These are phyloP conservation scores for Nothophytophthora sp. DNA, from an alignment of 352 stramenopile genomes.

Conservation along the genomic window DNA sequence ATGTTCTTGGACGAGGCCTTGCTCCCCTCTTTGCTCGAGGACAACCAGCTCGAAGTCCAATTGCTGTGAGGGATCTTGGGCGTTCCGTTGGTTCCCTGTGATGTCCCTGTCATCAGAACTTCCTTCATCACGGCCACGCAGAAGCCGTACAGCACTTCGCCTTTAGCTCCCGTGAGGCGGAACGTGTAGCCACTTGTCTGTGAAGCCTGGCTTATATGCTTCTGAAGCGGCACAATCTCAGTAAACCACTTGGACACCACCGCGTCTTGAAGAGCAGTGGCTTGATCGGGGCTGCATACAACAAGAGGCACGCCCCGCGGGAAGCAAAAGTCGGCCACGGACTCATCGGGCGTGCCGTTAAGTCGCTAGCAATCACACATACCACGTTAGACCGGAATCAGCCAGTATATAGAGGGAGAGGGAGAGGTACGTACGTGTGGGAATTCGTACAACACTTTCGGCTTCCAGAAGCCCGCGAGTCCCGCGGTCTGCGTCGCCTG, in stretches of 20 bases:
- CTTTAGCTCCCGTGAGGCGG: constrained; percentile 81
- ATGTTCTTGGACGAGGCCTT: constrained; percentile 29
- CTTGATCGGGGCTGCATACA: constrained; percentile 59
- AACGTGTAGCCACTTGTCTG: constrained; percentile 80
- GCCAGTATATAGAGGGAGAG: constrained; percentile 5
- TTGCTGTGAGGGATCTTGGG: constrained; percentile 18
- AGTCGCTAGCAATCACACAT: constrained; percentile 17
- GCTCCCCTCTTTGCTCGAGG: constrained; percentile 11
- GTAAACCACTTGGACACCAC: constrained; percentile 75
- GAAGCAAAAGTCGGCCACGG: constrained; percentile 83
- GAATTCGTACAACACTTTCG: constrained; percentile 71
- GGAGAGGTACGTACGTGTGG: constrained; percentile 46
- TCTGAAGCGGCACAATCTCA: constrained; percentile 57
- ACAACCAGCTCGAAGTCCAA: constrained; percentile 14
- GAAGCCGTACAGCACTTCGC: constrained; percentile 80
- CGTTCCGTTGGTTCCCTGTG: background rate
- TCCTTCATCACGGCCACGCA: constrained; percentile 70
- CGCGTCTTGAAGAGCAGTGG: constrained; percentile 40
- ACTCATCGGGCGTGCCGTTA: constrained; percentile 42
- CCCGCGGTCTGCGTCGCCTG: constrained; percentile 20
- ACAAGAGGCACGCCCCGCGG: constrained; percentile 66
- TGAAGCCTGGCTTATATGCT: constrained; percentile 63
- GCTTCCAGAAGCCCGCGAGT: constrained; percentile 68
- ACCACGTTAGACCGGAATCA: constrained; percentile 1
- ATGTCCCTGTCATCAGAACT: constrained; percentile 15